Evolutionary conservation across 2,329 filamentous ascomycete species (phyloP), one percentile per base, ranked within the genome.

Genomic region (Calonectria crousiana): DNA sequence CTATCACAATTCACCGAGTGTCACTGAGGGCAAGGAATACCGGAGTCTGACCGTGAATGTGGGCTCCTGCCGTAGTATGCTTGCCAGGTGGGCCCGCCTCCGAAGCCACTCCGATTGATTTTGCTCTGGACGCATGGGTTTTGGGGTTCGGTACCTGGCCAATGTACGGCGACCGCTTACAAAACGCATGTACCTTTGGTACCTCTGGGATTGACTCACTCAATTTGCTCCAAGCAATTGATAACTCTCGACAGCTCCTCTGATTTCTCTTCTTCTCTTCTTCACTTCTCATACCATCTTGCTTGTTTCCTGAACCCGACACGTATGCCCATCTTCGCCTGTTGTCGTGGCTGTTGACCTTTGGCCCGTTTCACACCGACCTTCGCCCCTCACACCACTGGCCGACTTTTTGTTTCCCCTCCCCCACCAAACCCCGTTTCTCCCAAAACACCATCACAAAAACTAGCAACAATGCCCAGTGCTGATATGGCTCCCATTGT

Each of bases 401-500:
- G 23, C 23, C 70, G 18, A 44, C 20, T 69, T 73, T 58, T 62
- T 49, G 60, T 51, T 69, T 60, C 70, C 67, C 70, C 71, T 73
- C 71, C 71, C 71, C 71, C 71, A 73, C 71, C 71, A 73, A 73
- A 69, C 52, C 52, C 60, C 64, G 69, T 47, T 41, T 49, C 52
- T 64, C 51, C 58, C 67, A 67, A 73, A 77, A 75, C 69, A 78
- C 23, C 34, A 74, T 14, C 74, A 71, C 74, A 70, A 79, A 73
- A 71, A 66, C 74, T 68, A 74, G 60, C 72, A 69, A 73, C 65
- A 71, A 78, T 79, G 87, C 83, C 87, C 74, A 85, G 84, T 78
- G 78, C 84, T 75, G 84, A 87, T 65, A 84, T 86, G 80, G 80
- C 82, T 71, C 83, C 85, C 69, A 83, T 86, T 74, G 83, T 83